Percentiles rank a stretch among this genome's conserved stretches.
phyloP scores from a whole-genome alignment of 345 rosid genomes.

The Erucastrum elatum region DNA sequence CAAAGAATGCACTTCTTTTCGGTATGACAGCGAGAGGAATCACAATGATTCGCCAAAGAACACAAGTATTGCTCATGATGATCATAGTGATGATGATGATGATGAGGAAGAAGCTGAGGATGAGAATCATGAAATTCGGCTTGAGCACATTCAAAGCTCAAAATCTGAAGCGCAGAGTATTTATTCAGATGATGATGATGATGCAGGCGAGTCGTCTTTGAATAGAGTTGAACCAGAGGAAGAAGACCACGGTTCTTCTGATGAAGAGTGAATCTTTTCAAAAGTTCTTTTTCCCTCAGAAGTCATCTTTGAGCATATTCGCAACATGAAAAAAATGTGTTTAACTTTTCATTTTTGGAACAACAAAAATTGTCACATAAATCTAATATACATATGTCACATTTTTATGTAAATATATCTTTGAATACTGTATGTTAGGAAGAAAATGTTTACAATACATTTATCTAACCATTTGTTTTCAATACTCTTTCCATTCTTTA shows the following conservation, averaged over 20 bases:
- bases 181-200: slow-evolving; percentile 27
- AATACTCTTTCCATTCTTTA: background rate
- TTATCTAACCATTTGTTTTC: background rate
- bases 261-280: slow-evolving; percentile 21
- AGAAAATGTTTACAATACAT: slow-evolving; percentile 4
- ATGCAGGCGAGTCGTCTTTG: slow-evolving; percentile 2
- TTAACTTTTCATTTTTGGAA: slow-evolving; percentile 11
- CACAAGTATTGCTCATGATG: slow-evolving; percentile 25
- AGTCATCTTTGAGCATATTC: slow-evolving; percentile 10
- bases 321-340: background rate
- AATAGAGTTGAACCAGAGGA: slow-evolving; percentile 15
- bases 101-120: background rate
- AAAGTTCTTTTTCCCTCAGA: background rate
- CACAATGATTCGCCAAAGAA: slow-evolving; percentile 10
- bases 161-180: slow-evolving; percentile 27
- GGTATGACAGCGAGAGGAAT: slow-evolving; percentile 24
- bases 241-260: slow-evolving; percentile 26
- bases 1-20: slow-evolving; percentile 14
- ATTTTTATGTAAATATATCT: slow-evolving; percentile 23
- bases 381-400: slow-evolving; percentile 30
- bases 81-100: background rate
- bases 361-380: slow-evolving; percentile 15
- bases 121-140: slow-evolving; percentile 20
- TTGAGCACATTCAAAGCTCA: slow-evolving; percentile 31
- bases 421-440: slow-evolving; percentile 18